Evolutionary conservation across 78 protist species (phyloP).

Genomic region (slime mould (Dictyostelium discoideum)): DNA sequence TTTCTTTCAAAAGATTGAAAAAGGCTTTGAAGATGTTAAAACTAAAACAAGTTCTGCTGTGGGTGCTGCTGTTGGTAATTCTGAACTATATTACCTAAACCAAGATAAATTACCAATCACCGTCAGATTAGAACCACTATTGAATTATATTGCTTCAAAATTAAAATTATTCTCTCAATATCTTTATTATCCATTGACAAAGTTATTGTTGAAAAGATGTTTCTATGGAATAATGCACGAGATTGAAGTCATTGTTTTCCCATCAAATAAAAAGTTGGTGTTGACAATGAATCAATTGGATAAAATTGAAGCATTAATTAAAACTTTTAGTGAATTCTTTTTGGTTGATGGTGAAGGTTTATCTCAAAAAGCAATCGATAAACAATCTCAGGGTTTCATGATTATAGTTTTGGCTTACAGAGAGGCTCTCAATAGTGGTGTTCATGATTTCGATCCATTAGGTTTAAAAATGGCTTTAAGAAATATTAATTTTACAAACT

Average conservation of each 20-base stretch:
- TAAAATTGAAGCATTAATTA: conserved; percentile 50
- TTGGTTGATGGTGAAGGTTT: conserved; percentile 77
- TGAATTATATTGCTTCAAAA: conserved; percentile 58
- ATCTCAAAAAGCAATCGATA: conserved; percentile 69
- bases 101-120: conserved; percentile 7
- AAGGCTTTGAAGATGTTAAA: conserved; percentile 25
- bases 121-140: conserved; percentile 38
- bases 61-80: neutral
- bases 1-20: conserved; percentile 54
- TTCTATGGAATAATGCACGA: conserved; percentile 50
- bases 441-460: conserved; percentile 64
- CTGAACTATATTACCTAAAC: neutral
- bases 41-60: neutral
- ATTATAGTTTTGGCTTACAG: conserved; percentile 53
- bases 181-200: conserved; percentile 63
- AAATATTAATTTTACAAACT: conserved; percentile 37
- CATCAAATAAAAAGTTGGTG: neutral
- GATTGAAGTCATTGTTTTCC: conserved; percentile 64
- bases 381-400: conserved; percentile 70
- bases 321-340: conserved; percentile 55
- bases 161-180: conserved; percentile 45
- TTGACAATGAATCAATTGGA: conserved; percentile 33
- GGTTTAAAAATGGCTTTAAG: conserved; percentile 53
- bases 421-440: conserved; percentile 76
- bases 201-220: conserved; percentile 48